phyloP scores from a whole-genome alignment of 2,329 filamentous ascomycete genomes.

The Fusarium torreyae region DNA sequence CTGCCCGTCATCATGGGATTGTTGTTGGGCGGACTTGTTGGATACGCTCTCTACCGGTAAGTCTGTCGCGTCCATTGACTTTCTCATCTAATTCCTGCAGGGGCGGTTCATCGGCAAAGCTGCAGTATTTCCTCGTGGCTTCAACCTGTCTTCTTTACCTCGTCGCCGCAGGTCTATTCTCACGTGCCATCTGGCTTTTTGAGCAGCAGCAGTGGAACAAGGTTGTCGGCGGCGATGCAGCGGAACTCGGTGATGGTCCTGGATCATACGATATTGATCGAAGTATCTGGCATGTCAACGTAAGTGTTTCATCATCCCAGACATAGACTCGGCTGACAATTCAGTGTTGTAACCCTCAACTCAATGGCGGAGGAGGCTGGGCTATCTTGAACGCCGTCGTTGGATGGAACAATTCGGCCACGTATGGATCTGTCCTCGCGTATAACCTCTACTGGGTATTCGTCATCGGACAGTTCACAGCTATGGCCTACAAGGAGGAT shows the following conservation, averaged over 20 bases:
- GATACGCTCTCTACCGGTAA: conserved; percentile 84
- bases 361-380: conserved; percentile 84
- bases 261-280: conserved; percentile 85
- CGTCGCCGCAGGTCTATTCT: conserved; percentile 86
- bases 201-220: conserved; percentile 80
- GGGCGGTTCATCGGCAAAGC: conserved; percentile 60
- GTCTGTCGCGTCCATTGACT: conserved; percentile 23
- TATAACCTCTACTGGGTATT: conserved; percentile 91
- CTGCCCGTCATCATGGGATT: conserved; percentile 82
- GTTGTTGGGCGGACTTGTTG: conserved; percentile 74
- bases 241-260: conserved; percentile 70
- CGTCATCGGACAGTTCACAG: conserved; percentile 78
- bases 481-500: conserved; percentile 77
- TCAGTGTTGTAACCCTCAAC: conserved; percentile 82
- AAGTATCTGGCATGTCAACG: conserved; percentile 88
- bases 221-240: conserved; percentile 71
- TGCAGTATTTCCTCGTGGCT: conserved; percentile 83
- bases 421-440: conserved; percentile 86
- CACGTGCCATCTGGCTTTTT: conserved; percentile 81
- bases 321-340: not conserved
- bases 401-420: conserved; percentile 91
- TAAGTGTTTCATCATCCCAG: conserved; percentile 57
- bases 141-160: conserved; percentile 90
- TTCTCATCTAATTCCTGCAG: conserved; percentile 46
- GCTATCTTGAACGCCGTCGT: conserved; percentile 89